Percentiles rank a stretch among this genome's conserved stretches.
Evolutionary conservation across 169 alveolate genomes (phyloP).

Genomic region (Cryptosporidium muris): DNA sequence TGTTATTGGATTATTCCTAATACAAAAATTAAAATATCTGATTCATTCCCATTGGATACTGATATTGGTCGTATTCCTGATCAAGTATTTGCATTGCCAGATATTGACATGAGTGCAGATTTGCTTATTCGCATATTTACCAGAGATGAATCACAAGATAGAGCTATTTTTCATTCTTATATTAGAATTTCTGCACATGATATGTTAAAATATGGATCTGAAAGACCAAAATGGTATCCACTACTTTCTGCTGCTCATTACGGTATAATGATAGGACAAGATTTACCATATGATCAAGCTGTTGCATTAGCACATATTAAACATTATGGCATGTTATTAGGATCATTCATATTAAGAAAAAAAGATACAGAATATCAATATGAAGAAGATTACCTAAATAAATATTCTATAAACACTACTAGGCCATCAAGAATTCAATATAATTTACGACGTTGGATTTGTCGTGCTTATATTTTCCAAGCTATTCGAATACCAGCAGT

Average conservation of each 20-base stretch:
- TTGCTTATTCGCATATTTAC: slow-evolving; percentile 42
- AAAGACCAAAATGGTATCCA: slow-evolving; percentile 68
- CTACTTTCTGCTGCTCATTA: slow-evolving; percentile 67
- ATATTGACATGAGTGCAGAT: slow-evolving; percentile 69
- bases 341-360: slow-evolving; percentile 58
- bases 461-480: slow-evolving; percentile 67
- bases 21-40: slow-evolving; percentile 42
- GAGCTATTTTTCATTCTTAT: slow-evolving; percentile 63
- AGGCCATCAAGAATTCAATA: slow-evolving; percentile 62
- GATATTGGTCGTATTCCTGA: slow-evolving; percentile 63
- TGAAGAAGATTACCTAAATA: slow-evolving; percentile 40
- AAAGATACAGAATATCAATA: slow-evolving; percentile 39
- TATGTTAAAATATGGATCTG: slow-evolving; percentile 55
- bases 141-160: slow-evolving; percentile 58
- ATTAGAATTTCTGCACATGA: slow-evolving; percentile 59
- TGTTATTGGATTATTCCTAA: slow-evolving; percentile 65
- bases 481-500: slow-evolving; percentile 70
- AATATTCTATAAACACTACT: not conserved
- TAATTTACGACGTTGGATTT: slow-evolving; percentile 66
- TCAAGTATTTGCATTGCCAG: slow-evolving; percentile 60
- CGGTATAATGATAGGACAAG: slow-evolving; percentile 70
- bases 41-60: slow-evolving; percentile 52
- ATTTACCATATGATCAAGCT: slow-evolving; percentile 70
- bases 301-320: slow-evolving; percentile 66
- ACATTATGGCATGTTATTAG: slow-evolving; percentile 68